A percentile compares a stretch with the other conserved stretches of the same genome.
phyloP scores from a whole-genome alignment of 2,329 filamentous ascomycete species.

The Aureobasidium sp. region DNA sequence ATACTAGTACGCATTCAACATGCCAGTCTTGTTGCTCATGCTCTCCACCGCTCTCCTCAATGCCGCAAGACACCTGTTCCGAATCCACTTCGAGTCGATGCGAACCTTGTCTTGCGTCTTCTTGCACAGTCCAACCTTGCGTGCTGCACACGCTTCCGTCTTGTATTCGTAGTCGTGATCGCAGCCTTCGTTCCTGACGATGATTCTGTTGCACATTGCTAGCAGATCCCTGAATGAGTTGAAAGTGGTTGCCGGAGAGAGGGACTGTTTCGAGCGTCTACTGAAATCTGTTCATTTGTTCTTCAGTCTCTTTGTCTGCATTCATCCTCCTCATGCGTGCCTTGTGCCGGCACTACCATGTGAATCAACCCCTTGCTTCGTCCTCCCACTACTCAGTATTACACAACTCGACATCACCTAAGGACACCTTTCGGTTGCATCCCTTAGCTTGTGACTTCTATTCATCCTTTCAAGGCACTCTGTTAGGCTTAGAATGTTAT shows the following conservation, averaged over 20 bases:
- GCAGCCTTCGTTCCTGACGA: not conserved
- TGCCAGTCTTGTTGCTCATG: not conserved
- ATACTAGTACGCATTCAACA: not conserved
- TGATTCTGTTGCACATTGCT: slow-evolving; percentile 9
- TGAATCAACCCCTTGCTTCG: not conserved
- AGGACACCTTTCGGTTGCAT: not conserved
- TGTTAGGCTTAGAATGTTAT: no score
- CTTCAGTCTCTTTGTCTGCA: not conserved
- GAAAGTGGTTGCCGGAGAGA: not conserved
- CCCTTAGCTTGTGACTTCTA: not conserved
- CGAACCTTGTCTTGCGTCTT: not conserved
- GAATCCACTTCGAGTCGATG: not conserved
- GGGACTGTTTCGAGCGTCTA: not conserved
- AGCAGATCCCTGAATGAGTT: not conserved
- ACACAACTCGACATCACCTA: not conserved
- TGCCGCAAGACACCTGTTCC: not conserved
- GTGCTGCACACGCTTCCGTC: not conserved
- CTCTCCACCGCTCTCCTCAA: not conserved
- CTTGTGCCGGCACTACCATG: not conserved
- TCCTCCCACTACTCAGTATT: not conserved
- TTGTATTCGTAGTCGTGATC: not conserved
- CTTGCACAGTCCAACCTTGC: not conserved
- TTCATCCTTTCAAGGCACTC: no score
- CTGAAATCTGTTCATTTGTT: not conserved
- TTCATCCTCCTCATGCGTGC: not conserved